Conservation (phyloP, 2,329 filamentous ascomycete species). For the Alternaria metachromatica region DNA sequence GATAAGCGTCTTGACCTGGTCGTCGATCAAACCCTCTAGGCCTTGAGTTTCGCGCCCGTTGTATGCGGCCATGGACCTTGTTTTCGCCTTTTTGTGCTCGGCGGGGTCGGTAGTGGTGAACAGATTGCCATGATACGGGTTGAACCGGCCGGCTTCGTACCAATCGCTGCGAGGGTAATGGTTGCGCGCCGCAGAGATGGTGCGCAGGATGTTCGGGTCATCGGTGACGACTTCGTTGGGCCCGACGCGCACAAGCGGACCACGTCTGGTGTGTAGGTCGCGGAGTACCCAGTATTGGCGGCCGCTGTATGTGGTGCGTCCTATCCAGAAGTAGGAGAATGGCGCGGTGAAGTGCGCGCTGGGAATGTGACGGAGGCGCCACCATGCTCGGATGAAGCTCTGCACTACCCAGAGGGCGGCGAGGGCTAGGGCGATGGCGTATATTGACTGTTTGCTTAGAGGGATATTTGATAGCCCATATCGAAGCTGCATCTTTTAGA, state of each 20-base stretch:
- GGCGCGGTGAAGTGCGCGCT: neutral
- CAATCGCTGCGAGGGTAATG: conserved; percentile 34
- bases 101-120: neutral
- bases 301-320: conserved; percentile 1
- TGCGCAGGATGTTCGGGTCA: conserved; percentile 54
- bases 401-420: neutral
- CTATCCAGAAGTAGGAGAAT: conserved; percentile 10
- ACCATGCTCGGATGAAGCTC: neutral
- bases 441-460: neutral
- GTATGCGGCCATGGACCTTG: neutral
- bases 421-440: neutral
- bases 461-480: neutral
- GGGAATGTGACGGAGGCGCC: neutral
- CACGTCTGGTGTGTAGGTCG: neutral
- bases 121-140: conserved; percentile 8
- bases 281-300: conserved; percentile 9
- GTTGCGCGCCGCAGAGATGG: conserved; percentile 49
- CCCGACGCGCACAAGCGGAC: conserved; percentile 48
- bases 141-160: conserved; percentile 3
- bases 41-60: conserved; percentile 2
- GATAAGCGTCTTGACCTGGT: conserved; percentile 1
- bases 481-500: neutral
- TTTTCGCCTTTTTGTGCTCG: neutral
- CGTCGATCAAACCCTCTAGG: conserved; percentile 3
- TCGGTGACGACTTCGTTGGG: conserved; percentile 57